Evolutionary conservation across 1,139 yeast genomes (phyloP).

Genomic region (Tardiomyces blankii): DNA sequence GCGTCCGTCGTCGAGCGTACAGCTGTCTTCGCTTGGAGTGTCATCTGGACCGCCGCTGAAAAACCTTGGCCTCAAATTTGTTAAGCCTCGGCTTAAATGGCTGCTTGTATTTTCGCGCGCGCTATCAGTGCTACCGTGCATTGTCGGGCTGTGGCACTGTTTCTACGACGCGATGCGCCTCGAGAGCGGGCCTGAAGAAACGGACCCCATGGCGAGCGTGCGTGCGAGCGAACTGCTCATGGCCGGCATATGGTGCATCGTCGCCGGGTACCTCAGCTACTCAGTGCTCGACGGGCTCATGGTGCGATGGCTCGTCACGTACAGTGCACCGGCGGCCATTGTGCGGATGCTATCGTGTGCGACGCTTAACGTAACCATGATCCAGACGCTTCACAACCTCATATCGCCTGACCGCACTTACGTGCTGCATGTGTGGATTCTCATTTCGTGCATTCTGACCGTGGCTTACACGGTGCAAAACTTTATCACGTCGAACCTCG

Average conservation of each 20-base stretch:
- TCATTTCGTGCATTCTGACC: conserved; percentile 77
- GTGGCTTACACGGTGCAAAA: conserved; percentile 77
- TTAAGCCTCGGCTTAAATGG: conserved; percentile 69
- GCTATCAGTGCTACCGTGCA: conserved; percentile 54
- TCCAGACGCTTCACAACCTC: conserved; percentile 50
- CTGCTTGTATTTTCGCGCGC: conserved; percentile 33
- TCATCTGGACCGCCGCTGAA: conserved; percentile 29
- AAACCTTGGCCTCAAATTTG: conserved; percentile 49
- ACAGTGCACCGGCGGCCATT: conserved; percentile 80
- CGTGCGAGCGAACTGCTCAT: conserved; percentile 29
- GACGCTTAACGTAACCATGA: conserved; percentile 56
- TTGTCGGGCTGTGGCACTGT: conserved; percentile 45
- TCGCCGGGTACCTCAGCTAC: conserved; percentile 74
- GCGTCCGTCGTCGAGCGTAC: not conserved
- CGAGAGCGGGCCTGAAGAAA: conserved; percentile 19
- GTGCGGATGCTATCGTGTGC: conserved; percentile 78
- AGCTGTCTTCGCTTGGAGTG: too few relatives aligned
- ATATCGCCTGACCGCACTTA: conserved; percentile 40
- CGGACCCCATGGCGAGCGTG: conserved; percentile 14
- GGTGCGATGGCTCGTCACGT: conserved; percentile 85
- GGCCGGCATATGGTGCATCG: conserved; percentile 44
- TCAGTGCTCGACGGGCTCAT: conserved; percentile 81
- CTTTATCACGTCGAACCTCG: conserved; percentile 78
- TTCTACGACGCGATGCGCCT: conserved; percentile 36
- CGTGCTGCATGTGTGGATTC: conserved; percentile 82